phyloP scores from a whole-genome alignment of 768 basidiomycete genomes.

The Favolaschia claudopus region DNA sequence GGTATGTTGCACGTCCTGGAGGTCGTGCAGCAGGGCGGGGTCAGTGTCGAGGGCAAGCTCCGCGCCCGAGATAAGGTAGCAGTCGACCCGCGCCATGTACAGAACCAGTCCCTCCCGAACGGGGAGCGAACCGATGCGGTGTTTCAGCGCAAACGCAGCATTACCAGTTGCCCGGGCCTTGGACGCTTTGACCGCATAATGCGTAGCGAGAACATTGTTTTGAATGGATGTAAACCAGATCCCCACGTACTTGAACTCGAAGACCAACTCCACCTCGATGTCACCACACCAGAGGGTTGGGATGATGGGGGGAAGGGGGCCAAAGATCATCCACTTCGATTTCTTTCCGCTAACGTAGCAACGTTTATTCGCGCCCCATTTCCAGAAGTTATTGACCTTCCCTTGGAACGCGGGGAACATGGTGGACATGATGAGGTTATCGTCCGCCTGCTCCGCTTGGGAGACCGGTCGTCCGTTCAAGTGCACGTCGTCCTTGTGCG shows the following conservation, averaged over 20 bases:
- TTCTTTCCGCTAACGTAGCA: slow-evolving; percentile 30
- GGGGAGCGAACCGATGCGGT: neutral
- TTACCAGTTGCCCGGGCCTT: neutral
- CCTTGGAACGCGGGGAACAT: slow-evolving; percentile 18
- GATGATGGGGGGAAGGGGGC: neutral
- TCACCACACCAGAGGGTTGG: slow-evolving; percentile 5
- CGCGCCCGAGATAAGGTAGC: neutral
- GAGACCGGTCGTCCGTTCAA: slow-evolving; percentile 15
- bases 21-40: neutral
- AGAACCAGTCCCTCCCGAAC: neutral
- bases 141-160: neutral
- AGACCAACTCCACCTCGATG: neutral
- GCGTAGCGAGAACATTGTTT: neutral
- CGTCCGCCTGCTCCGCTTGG: slow-evolving; percentile 29
- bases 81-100: neutral
- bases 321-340: slow-evolving; percentile 27
- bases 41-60: neutral
- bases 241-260: slow-evolving; percentile 22
- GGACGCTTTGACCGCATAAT: neutral
- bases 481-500: slow-evolving; percentile 23
- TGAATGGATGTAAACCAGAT: slow-evolving; percentile 7
- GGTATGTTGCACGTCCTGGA: neutral
- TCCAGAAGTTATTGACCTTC: slow-evolving; percentile 19
- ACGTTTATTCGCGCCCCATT: slow-evolving; percentile 32
- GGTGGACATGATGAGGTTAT: slow-evolving; percentile 13